phyloP scores from a whole-genome alignment of 768 basidiomycete species.

The Mycena vitilis region DNA sequence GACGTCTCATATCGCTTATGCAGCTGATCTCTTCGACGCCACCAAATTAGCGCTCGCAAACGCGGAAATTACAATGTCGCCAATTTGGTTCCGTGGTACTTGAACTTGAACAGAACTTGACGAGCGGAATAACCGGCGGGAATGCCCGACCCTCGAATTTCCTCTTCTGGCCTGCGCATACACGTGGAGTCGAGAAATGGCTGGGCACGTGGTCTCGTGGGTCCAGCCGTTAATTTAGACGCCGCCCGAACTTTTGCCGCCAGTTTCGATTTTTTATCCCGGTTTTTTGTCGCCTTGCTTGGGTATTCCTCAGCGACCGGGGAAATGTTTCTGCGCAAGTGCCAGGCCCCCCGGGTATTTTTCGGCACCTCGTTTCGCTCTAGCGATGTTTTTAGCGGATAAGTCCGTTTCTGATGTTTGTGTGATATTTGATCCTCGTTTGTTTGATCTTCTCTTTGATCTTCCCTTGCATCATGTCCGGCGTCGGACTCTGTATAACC shows the following conservation, averaged over 20 bases:
- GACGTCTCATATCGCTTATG: conserved; percentile 22
- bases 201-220: conserved; percentile 15
- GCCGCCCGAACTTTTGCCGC: conserved; percentile 20
- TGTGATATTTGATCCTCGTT: conserved; percentile 17
- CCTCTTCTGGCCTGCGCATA: not conserved
- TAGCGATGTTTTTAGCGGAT: not conserved
- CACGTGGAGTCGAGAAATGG: conserved; percentile 10
- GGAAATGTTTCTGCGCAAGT: not conserved
- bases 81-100: too few relatives aligned
- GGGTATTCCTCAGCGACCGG: too few relatives aligned
- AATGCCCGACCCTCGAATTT: not conserved
- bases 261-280: not conserved
- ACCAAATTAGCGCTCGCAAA: too few relatives aligned
- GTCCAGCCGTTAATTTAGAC: conserved; percentile 9
- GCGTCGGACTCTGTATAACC: conserved; percentile 28
- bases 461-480: conserved; percentile 14
- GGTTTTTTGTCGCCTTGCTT: too few relatives aligned
- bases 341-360: not conserved
- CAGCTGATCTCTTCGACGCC: not conserved
- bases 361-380: not conserved
- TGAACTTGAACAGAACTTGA: too few relatives aligned
- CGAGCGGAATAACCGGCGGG: too few relatives aligned
- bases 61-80: too few relatives aligned
- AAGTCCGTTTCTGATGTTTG: not conserved
- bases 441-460: too few relatives aligned